Percentiles rank a stretch among this genome's conserved stretches.
These are phyloP conservation scores for Pharnaceum exiguum DNA, from an alignment of 148 eudicot species.

Conservation along the genomic window DNA sequence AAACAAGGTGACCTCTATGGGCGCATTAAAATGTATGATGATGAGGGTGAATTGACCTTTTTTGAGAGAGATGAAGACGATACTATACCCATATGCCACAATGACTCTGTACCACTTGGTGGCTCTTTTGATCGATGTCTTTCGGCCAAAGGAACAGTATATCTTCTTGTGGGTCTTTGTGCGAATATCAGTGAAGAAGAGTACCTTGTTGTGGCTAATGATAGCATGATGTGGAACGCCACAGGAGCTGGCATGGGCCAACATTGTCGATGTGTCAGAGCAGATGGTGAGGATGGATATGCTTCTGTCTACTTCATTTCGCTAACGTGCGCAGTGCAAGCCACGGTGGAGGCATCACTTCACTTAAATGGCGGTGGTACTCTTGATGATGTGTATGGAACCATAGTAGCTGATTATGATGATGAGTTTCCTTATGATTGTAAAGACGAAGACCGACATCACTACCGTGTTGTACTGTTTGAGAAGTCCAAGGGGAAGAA, in stretches of 20 bases:
- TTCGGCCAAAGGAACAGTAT: not conserved
- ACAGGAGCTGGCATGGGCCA: not conserved
- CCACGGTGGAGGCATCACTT: not conserved
- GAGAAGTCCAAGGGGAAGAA: not conserved
- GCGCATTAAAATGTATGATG: not conserved
- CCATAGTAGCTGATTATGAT: not conserved
- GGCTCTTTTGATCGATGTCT: not conserved
- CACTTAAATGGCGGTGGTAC: not conserved
- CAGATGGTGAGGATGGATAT: not conserved
- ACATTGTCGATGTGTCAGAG: not conserved
- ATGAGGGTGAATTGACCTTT: not conserved
- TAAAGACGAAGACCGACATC: not conserved
- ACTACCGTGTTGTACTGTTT: not conserved
- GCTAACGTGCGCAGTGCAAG: not conserved
- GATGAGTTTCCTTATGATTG: not conserved
- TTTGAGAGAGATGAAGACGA: not conserved
- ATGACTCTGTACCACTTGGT: not conserved
- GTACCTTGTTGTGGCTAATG: not conserved
- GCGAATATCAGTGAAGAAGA: not conserved
- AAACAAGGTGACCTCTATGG: not conserved
- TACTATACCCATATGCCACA: not conserved
- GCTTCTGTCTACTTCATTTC: not conserved
- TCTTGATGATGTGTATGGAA: not conserved
- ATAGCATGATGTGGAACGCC: not conserved
- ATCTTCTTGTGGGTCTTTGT: not conserved